Evolutionary conservation across 768 basidiomycete genomes (phyloP).

Genomic region (Tubosaeta sp.): DNA sequence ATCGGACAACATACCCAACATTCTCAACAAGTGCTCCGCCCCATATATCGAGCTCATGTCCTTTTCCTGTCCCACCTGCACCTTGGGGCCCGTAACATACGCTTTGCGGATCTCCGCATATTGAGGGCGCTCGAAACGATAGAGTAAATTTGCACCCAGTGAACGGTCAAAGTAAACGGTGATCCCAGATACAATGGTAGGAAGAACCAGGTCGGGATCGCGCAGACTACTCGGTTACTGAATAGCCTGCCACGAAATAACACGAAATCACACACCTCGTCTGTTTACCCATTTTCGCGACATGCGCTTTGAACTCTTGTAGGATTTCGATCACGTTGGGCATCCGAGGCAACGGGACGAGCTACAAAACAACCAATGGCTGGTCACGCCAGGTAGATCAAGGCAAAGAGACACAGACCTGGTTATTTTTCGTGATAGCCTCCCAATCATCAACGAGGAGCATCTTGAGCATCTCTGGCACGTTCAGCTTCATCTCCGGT

Average conservation of each 20-base stretch:
- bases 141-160: constrained; percentile 83
- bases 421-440: constrained; percentile 88
- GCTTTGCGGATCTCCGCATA: constrained; percentile 74
- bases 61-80: constrained; percentile 64
- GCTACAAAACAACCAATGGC: constrained; percentile 44
- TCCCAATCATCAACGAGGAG: constrained; percentile 98
- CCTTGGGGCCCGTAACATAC: constrained; percentile 71
- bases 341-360: constrained; percentile 76
- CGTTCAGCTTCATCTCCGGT: constrained; percentile 85
- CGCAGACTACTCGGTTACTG: constrained; percentile 45
- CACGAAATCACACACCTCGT: constrained; percentile 37
- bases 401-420: constrained; percentile 43
- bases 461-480: constrained; percentile 87
- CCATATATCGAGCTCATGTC: constrained; percentile 92
- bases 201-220: constrained; percentile 64
- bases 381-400: no score
- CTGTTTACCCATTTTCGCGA: constrained; percentile 45
- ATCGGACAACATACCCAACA: constrained; percentile 67
- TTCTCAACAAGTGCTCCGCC: constrained; percentile 86
- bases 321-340: constrained; percentile 79
- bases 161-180: constrained; percentile 92
- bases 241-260: not conserved
- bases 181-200: constrained; percentile 82
- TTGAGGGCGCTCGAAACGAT: constrained; percentile 93
- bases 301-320: constrained; percentile 68